Conservation (phyloP, 1,139 yeast genomes). For the Yarrowia galli region DNA sequence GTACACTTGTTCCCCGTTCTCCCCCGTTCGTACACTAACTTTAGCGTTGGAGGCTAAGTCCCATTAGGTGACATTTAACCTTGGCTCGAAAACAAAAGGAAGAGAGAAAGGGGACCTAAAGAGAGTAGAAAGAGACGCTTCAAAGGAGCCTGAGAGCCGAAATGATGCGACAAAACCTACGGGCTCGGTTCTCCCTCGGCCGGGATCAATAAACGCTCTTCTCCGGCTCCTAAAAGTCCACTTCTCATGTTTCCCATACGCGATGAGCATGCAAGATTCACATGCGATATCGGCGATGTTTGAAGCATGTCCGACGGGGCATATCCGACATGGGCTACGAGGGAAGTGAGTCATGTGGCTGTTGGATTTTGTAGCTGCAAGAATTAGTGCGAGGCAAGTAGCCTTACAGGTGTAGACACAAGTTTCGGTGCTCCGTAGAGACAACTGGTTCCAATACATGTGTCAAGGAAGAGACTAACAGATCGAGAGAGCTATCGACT, state of each 20-base stretch:
- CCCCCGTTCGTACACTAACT: not conserved
- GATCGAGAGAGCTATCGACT: no score
- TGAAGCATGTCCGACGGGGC: no score
- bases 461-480: no score
- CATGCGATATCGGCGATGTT: constrained; percentile 5
- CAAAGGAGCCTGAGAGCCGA: not conserved
- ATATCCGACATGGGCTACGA: no score
- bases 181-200: not conserved
- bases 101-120: not conserved
- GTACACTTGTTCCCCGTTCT: not conserved
- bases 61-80: constrained; percentile 19
- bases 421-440: no score
- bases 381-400: no score
- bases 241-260: not conserved
- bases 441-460: no score
- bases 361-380: no score
- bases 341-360: not conserved
- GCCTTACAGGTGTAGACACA: not conserved
- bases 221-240: not conserved
- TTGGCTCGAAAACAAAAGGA: not conserved
- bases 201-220: not conserved
- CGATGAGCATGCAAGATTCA: constrained; percentile 21
- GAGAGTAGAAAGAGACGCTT: not conserved
- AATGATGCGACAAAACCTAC: not conserved
- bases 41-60: constrained; percentile 8